Base-by-base conservation (phyloP, 2,329 filamentous ascomycete genomes). In the Botrytis sinoallii region DNA sequence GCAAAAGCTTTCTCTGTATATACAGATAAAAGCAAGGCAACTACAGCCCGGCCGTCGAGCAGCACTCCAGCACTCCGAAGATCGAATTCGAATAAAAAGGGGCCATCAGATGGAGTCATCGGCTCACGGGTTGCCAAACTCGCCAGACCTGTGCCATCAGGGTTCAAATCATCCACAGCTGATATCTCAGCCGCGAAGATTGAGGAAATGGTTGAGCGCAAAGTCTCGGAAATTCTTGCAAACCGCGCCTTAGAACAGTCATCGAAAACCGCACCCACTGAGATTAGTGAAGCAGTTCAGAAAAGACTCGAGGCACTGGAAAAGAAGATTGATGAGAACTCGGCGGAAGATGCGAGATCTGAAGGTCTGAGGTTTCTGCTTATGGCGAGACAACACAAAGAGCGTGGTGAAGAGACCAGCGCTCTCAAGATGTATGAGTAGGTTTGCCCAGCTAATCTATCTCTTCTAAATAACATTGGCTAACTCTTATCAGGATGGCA, bases 361-460 rank as follows among this genome's bases (percentile, higher is more conserved):
- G 93, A 97, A 76, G 96, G 95, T 0, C 83, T 98, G 42, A 92
- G 94, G 18, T 94, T 92, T 78, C 84, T 98, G 48, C 86, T 98
- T n/a, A 94, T 96, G 87, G 95, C 94, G 1, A 93, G 96, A 77
- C 94, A 98, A 81, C 93, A 97, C 80, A 94, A 95, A 80, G 93
- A 94, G 70, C 88, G 90, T 6, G 94, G 94, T 2, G 93, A 98
- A 77, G 90, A 97, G 70, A 85, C 85, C 5, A 92, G 89, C 48
- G 94, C 95, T 0, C 83, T 98, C 74, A 90, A 89, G 78, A 95
- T 96, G 89, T 98, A 97, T 80, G 72, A 73, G 71, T 73, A 61
- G 61, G 71, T 73, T 48, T 40, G 25, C 32, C 52, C 38, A 48
- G 12, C 14, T 22, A 16, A 7, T 29, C 16, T 29, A 12, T 32